These are phyloP conservation scores for Arachis monticola DNA, from an alignment of 331 rosid species.

Conservation along the genomic window DNA sequence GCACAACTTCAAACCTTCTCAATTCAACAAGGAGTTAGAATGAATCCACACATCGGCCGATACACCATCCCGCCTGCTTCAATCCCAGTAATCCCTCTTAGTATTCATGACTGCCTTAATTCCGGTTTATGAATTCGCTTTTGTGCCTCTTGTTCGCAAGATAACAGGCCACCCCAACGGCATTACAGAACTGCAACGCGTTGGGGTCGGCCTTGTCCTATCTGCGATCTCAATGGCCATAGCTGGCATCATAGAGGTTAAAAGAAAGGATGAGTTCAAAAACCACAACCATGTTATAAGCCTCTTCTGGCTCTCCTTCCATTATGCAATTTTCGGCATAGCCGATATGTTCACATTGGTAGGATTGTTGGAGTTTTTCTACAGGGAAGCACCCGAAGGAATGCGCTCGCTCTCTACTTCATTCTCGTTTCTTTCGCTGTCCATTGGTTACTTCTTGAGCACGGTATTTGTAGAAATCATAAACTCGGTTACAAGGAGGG, in stretches of 20 bases:
- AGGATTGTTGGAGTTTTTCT: conserved; percentile 56
- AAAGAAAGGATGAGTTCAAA: conserved; percentile 37
- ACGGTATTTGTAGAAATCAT: conserved; percentile 52
- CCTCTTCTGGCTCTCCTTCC: conserved; percentile 57
- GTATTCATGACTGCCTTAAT: conserved; percentile 61
- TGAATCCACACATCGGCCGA: conserved; percentile 48
- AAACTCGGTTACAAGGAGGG: conserved; percentile 42
- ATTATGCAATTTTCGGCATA: conserved; percentile 54
- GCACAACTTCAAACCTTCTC: conserved; percentile 64
- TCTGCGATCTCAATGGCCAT: conserved; percentile 51
- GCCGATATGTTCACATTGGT: conserved; percentile 58
- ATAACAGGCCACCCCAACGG: conserved; percentile 59
- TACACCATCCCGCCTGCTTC: conserved; percentile 53
- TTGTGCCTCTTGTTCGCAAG: conserved; percentile 49
- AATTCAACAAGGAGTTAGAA: conserved; percentile 55
- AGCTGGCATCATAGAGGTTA: conserved; percentile 48
- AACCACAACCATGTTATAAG: conserved; percentile 24
- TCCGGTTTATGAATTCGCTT: conserved; percentile 53
- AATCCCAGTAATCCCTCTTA: conserved; percentile 60
- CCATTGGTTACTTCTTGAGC: conserved; percentile 51
- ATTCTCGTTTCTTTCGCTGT: conserved; percentile 46
- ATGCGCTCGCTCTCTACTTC: conserved; percentile 53
- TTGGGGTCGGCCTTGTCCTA: conserved; percentile 51
- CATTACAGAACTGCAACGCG: conserved; percentile 51
- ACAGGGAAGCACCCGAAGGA: conserved; percentile 50